Base-by-base conservation (phyloP, 176 grass and related monocot genomes). In the Olyra latifolia region DNA sequence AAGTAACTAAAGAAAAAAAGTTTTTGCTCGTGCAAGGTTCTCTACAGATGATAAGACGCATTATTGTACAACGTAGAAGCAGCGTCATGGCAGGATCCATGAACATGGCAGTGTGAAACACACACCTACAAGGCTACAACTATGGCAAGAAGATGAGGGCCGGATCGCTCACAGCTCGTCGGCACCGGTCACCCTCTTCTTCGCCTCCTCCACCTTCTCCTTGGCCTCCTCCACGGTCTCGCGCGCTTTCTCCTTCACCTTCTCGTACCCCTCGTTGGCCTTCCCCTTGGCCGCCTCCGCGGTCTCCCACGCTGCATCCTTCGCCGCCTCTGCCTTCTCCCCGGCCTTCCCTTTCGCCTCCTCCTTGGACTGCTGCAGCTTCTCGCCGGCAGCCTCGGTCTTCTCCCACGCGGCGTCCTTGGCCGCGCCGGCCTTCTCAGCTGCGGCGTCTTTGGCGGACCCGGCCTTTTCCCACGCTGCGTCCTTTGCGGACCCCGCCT, bases 201-300 rank as follows among this genome's bases (percentile, higher is more conserved):
- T n/a, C 52, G 20, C 52, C 19, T 9, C 52, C 52, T n/a, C 52
- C 52, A 54, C 35, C 54, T 89, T 85, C 6, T 8, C 71, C 56
- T 46, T 77, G 67, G 38, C 7, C 11, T 42, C 4, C 4, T 47
- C 43, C 6, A 60, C 75, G 7, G 0, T 54, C 22, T 1, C 29
- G 39, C 3, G 56, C 53, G 29, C 71, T 41, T 30, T 84, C 63
- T 88, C 90, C 68, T 80, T 87, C 7, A 54, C 66, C 27, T 40
- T 64, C 57, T 74, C 77, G 0, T 84, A 1, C 72, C 67, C 87
- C 65, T 94, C 93, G 54, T 91, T 91, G 2, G 88, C 80, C 69
- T 75, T 88, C 15, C 61, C 76, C 67, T 77, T 84, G 1, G 56
- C 73, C 9, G 17, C 45, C 72, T n/a, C 60, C 0, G 73, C 48